phyloP scores from a whole-genome alignment of 495 filamentous ascomycete species.

The Patellaria atrata region DNA sequence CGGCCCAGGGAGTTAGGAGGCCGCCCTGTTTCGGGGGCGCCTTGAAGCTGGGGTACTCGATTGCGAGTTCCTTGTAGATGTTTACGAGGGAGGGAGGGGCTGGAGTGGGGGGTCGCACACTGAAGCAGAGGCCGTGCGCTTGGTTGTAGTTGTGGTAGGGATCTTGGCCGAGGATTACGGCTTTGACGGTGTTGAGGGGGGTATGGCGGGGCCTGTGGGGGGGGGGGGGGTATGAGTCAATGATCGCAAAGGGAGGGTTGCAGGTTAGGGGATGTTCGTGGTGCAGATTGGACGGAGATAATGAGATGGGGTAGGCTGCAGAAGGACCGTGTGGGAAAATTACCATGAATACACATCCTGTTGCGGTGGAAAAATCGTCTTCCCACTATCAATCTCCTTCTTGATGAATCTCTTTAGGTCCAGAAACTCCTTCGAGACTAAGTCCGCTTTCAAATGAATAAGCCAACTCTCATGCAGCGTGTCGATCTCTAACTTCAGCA shows the following conservation, averaged over 20 bases:
- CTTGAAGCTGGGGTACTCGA: conserved; percentile 71
- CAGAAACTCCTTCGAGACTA: conserved; percentile 63
- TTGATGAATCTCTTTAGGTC: conserved; percentile 78
- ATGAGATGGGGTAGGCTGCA: too few relatives aligned
- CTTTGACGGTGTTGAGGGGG: conserved; percentile 71
- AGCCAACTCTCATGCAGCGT: conserved; percentile 88
- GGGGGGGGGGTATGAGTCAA: neutral
- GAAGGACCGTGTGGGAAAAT: conserved; percentile 6
- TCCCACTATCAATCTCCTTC: conserved; percentile 53
- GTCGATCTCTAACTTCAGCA: conserved; percentile 79
- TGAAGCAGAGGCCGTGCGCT: conserved; percentile 91
- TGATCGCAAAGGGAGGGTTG: neutral
- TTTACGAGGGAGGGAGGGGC: conserved; percentile 81
- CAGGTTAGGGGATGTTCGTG: neutral
- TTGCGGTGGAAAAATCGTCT: conserved; percentile 69
- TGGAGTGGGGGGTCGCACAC: conserved; percentile 72
- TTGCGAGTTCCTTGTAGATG: conserved; percentile 75
- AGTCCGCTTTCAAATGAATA: conserved; percentile 67
- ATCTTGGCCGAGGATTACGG: conserved; percentile 87
- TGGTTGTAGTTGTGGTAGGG: conserved; percentile 94
- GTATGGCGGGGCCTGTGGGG: conserved; percentile 68
- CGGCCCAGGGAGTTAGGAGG: conserved; percentile 81
- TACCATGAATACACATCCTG: conserved; percentile 95
- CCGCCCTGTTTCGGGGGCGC: conserved; percentile 63
- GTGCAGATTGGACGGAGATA: too few relatives aligned